phyloP scores from a whole-genome alignment of 2,329 filamentous ascomycete genomes.

The Fusarium subtropicale region DNA sequence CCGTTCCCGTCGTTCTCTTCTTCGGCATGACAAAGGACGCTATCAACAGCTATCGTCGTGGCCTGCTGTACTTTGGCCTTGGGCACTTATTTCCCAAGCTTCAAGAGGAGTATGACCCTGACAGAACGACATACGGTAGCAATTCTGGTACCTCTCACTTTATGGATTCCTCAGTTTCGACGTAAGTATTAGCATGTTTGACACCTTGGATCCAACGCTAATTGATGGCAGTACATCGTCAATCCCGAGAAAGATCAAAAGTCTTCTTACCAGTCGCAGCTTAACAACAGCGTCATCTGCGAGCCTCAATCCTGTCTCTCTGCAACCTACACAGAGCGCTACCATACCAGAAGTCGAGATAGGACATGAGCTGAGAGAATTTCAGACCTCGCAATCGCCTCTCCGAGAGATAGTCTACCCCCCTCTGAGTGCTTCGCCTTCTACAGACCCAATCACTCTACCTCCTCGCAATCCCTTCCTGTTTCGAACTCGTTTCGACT shows the following conservation, averaged over 20 bases:
- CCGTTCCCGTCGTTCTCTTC: conserved; percentile 62
- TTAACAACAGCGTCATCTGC: conserved; percentile 33
- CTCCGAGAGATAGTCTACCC: conserved; percentile 5
- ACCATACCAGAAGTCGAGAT: conserved; percentile 26
- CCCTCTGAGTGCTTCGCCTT: neutral
- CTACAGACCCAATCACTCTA: conserved; percentile 19
- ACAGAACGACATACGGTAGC: conserved; percentile 41
- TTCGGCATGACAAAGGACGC: conserved; percentile 68
- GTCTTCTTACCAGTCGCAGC: conserved; percentile 38
- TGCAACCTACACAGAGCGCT: conserved; percentile 1
- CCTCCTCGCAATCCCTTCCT: conserved; percentile 50
- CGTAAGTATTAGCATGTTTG: conserved; percentile 29
- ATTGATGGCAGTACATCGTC: conserved; percentile 18
- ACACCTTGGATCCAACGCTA: neutral
- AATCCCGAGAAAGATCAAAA: conserved; percentile 38
- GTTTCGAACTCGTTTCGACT: conserved; percentile 51
- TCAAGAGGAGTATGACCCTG: conserved; percentile 54
- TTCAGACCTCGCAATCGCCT: conserved; percentile 3
- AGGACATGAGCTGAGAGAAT: neutral
- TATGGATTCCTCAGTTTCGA: conserved; percentile 35
- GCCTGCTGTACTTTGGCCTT: conserved; percentile 56
- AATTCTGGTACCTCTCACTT: conserved; percentile 41
- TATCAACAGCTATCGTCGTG: conserved; percentile 60
- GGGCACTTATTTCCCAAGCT: conserved; percentile 59
- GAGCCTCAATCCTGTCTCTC: conserved; percentile 12